Percentiles rank a stretch among this genome's conserved stretches.
Evolutionary conservation across 441 rosid species (phyloP).

Genomic region (Kokia cookei): DNA sequence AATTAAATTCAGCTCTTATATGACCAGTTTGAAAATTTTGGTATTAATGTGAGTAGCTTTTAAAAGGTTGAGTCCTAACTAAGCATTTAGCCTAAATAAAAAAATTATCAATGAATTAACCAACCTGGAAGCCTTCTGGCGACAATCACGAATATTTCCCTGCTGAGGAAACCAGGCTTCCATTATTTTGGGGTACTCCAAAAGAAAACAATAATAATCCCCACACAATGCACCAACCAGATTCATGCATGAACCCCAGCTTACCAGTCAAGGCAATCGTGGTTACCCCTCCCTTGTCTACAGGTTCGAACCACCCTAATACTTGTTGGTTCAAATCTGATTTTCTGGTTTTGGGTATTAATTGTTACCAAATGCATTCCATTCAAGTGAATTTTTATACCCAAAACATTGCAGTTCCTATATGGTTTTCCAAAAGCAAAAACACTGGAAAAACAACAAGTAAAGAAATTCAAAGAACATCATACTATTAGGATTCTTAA

Average conservation of each 20-base stretch:
- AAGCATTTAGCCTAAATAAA: background rate
- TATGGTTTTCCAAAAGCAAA: background rate
- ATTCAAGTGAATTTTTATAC: background rate
- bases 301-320: no score
- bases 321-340: background rate
- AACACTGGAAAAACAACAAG: background rate
- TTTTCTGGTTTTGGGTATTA: conserved; percentile 1
- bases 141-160: background rate
- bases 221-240: background rate
- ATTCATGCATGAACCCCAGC: background rate
- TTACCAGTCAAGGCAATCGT: background rate
- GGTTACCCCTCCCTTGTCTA: no score
- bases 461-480: background rate
- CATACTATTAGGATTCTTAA: background rate
- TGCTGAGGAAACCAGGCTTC: background rate
- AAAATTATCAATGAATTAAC: background rate
- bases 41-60: no score
- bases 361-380: background rate
- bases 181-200: background rate
- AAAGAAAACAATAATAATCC: background rate
- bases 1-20: no score
- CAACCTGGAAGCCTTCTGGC: background rate
- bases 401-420: background rate
- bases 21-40: no score
- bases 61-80: no score